Base-by-base conservation (phyloP, 495 filamentous ascomycete species). In the Aspergillus funiculosus region DNA sequence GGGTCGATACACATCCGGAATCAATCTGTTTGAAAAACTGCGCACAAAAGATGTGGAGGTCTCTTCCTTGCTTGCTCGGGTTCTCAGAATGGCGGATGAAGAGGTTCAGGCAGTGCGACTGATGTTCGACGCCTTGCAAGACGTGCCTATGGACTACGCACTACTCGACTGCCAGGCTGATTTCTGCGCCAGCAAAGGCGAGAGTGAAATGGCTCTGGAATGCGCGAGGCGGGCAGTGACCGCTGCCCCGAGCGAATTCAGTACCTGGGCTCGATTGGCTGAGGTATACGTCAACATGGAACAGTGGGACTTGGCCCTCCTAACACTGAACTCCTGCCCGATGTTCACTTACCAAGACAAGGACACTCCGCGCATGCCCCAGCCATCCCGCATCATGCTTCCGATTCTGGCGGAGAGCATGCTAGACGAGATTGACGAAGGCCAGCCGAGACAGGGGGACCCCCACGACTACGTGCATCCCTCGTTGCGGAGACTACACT, bases 281-380 rank as follows among this genome's bases (percentile, higher is more conserved):
- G 88, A 96, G 59, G 81, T 97, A 15, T 98, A 97, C 47, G 82
- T 97, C 38, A 76, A 81, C 32, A 72, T 94, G 58, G 92, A 98
- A 63, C 85, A 90, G 61, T 98, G 91, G 87, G 92, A 96, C 54
- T 57, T 86, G 27, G 92, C 94, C 2, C 75, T 98, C 13, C 79
- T 95, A 6, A 98, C 94, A 4, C 74, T 98, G n/a, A 98, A 98
- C 66, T 96, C 91, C 3, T 98, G 94, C 51, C 92, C 92, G 3
- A 98, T 98, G 92, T 98, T 98, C 62, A 97, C 92, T 6, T 96
- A 97, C 65, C 91, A 96, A 61, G 92, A 98, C 62, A 96, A 95
- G 54, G 92, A 98, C 61, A 80, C 87, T 5, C 92, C 92, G 13
- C 75, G 90, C 45, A 89, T 95, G 85, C 92, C 92, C 14, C 87